Conservation (phyloP, 768 basidiomycete genomes). For the Russula sp. region DNA sequence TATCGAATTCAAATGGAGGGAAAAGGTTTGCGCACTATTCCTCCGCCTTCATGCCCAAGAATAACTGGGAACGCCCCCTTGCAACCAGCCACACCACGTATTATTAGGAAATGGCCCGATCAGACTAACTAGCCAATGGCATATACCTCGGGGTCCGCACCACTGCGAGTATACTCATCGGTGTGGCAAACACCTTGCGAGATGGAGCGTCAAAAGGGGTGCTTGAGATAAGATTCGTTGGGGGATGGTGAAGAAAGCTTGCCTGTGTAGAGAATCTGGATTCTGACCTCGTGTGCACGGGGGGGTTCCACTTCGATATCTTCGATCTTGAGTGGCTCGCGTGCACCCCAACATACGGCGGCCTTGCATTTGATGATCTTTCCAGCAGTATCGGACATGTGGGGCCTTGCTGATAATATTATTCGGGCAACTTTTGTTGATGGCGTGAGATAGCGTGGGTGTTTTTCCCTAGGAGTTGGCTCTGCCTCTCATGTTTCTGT, state of each 20-base stretch:
- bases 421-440: not conserved
- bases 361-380: conserved; percentile 83
- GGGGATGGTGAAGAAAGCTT: conserved; percentile 22
- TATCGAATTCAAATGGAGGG: not conserved
- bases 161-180: conserved; percentile 94
- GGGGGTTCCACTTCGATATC: conserved; percentile 94
- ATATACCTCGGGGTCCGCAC: conserved; percentile 86
- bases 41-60: conserved; percentile 92
- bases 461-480: not conserved
- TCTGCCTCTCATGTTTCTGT: too few species aligned
- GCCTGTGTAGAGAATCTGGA: conserved; percentile 90
- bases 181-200: conserved; percentile 86
- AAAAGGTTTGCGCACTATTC: conserved; percentile 50
- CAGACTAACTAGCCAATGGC: not conserved
- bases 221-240: not conserved
- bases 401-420: not conserved
- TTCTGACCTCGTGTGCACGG: conserved; percentile 82
- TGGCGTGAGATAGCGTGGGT: not conserved
- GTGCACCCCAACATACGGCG: conserved; percentile 93
- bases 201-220: not conserved
- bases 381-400: conserved; percentile 71
- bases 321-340: conserved; percentile 79
- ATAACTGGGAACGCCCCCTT: conserved; percentile 89
- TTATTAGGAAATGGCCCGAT: not conserved
- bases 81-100: conserved; percentile 10